Conservation (phyloP, 805 yeast species). For the Spathaspora hagerdaliae region DNA sequence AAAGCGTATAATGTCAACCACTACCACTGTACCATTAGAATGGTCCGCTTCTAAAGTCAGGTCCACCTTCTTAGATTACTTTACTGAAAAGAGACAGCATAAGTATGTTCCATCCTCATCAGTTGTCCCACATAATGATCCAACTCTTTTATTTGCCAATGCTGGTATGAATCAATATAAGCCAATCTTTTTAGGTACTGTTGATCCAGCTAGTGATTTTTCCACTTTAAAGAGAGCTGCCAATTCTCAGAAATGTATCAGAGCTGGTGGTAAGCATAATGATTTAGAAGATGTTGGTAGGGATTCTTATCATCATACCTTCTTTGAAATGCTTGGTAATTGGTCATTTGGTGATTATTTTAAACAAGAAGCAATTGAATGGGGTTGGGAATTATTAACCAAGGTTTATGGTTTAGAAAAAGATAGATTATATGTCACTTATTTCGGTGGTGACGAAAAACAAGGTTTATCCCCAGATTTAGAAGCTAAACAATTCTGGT, state of each 20-base stretch:
- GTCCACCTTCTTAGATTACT: slow-evolving; percentile 78
- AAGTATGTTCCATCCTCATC: slow-evolving; percentile 88
- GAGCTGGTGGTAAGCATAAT: slow-evolving; percentile 99
- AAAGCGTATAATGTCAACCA: slow-evolving; percentile 8
- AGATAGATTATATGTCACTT: slow-evolving; percentile 87
- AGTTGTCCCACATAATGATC: slow-evolving; percentile 97
- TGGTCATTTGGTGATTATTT: slow-evolving; percentile 99
- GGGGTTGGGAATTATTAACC: slow-evolving; percentile 90
- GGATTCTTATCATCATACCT: slow-evolving; percentile 97
- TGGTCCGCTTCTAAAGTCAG: slow-evolving; percentile 62
- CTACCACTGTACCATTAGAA: slow-evolving; percentile 12
- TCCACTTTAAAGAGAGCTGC: slow-evolving; percentile 81
- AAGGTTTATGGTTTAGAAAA: slow-evolving; percentile 73
- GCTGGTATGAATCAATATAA: slow-evolving; percentile 99
- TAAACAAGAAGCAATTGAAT: slow-evolving; percentile 86
- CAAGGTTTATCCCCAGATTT: slow-evolving; percentile 87
- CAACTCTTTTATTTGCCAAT: slow-evolving; percentile 92
- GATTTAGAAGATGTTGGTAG: slow-evolving; percentile 98
- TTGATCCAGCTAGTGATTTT: slow-evolving; percentile 89
- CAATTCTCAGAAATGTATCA: slow-evolving; percentile 96
- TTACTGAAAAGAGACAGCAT: slow-evolving; percentile 60
- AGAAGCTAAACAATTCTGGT: slow-evolving; percentile 89
- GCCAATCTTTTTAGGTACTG: slow-evolving; percentile 95
- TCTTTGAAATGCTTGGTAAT: slow-evolving; percentile 98
- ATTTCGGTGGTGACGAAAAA: slow-evolving; percentile 88